Evolutionary conservation across 805 yeast genomes (phyloP).

Genomic region (Saturnispora dispora): DNA sequence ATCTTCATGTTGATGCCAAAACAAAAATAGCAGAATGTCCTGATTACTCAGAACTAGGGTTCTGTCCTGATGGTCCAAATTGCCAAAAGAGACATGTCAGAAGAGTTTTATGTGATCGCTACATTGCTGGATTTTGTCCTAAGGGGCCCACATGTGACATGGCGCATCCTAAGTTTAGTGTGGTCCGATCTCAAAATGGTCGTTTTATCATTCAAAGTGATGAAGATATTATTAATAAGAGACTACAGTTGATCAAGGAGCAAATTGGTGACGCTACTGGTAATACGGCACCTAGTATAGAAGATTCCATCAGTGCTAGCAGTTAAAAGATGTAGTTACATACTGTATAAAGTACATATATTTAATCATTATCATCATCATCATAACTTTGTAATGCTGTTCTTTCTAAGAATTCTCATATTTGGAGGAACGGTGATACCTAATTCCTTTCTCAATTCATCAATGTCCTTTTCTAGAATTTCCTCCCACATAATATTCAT

Average conservation of each 20-base stretch:
- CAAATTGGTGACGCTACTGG: conserved; percentile 1
- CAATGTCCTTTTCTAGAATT: conserved; percentile 58
- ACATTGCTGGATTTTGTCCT: conserved; percentile 88
- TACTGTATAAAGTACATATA: neutral
- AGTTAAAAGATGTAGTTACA: neutral
- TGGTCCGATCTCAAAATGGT: conserved; percentile 32
- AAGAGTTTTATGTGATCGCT: conserved; percentile 67
- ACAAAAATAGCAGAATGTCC: conserved; percentile 82
- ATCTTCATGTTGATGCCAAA: conserved; percentile 83
- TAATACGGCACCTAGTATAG: neutral
- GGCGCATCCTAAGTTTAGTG: conserved; percentile 75
- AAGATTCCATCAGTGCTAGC: neutral
- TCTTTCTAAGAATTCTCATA: conserved; percentile 53
- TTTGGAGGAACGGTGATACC: conserved; percentile 76
- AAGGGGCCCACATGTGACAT: conserved; percentile 69
- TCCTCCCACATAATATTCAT: conserved; percentile 92
- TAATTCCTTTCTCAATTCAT: conserved; percentile 60
- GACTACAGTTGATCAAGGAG: conserved; percentile 15
- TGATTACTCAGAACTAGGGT: conserved; percentile 72
- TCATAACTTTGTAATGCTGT: conserved; percentile 1
- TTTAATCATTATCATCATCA: neutral
- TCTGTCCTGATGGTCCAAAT: conserved; percentile 84
- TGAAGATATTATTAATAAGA: conserved; percentile 25
- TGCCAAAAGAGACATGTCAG: conserved; percentile 78
- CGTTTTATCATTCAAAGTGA: conserved; percentile 38